Percentiles rank a stretch among this genome's conserved stretches.
phyloP scores from a whole-genome alignment of 2,329 filamentous ascomycete genomes.

The Colletotrichum abscissum region DNA sequence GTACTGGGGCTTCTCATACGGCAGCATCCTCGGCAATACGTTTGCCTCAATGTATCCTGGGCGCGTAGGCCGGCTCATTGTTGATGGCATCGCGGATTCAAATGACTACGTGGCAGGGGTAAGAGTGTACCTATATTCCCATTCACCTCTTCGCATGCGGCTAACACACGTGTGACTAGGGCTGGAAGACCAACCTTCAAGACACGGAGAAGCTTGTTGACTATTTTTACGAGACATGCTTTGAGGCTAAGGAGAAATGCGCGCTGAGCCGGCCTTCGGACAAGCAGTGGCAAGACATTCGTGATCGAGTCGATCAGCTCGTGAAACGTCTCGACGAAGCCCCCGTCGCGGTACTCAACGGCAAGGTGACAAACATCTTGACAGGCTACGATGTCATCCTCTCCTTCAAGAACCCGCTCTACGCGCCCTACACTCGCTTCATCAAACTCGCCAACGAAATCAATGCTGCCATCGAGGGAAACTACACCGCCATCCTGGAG shows the following conservation, averaged over 20 bases:
- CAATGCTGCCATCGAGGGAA: conserved; percentile 41
- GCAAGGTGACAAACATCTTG: conserved; percentile 41
- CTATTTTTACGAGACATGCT: conserved; percentile 50
- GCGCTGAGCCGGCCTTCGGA: conserved; percentile 43
- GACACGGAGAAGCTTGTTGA: conserved; percentile 50
- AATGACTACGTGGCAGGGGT: conserved; percentile 49
- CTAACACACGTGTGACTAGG: conserved; percentile 35
- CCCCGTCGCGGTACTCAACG: conserved; percentile 40
- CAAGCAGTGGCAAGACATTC: conserved; percentile 42
- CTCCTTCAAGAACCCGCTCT: conserved; percentile 44
- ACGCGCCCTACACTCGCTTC: conserved; percentile 42
- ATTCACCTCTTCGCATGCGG: too few relatives aligned
- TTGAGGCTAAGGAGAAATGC: conserved; percentile 43
- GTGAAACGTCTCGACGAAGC: conserved; percentile 42
- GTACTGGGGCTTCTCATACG: conserved; percentile 64
- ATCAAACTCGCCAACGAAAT: conserved; percentile 34
- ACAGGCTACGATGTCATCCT: conserved; percentile 45
- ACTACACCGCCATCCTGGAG: conserved; percentile 38
- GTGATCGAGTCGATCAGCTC: conserved; percentile 45
- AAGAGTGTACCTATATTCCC: conserved; percentile 26
- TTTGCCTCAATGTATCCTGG: conserved; percentile 50
- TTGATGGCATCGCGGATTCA: conserved; percentile 51
- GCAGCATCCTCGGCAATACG: conserved; percentile 48
- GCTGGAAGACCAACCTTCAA: conserved; percentile 49
- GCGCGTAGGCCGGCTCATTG: conserved; percentile 53